A percentile compares a stretch with the other conserved stretches of the same genome.
These are phyloP conservation scores for Camelina hispida DNA, from an alignment of 345 rosid species.

Conservation along the genomic window DNA sequence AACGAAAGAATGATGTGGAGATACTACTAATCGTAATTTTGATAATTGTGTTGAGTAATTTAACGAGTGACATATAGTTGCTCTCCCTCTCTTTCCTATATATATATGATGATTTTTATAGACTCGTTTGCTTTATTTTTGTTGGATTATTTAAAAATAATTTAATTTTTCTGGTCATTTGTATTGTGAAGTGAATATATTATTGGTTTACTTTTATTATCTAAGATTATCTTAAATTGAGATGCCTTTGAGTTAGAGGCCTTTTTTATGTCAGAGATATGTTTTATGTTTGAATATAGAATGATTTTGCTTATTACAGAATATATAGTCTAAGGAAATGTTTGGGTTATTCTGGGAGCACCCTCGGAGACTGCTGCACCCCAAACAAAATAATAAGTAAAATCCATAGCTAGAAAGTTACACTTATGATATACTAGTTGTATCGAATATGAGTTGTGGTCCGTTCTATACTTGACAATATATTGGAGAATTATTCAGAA, in stretches of 20 bases:
- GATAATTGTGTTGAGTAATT: not conserved
- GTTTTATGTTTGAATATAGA: no score
- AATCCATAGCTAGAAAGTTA: not conserved
- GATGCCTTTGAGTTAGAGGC: no score
- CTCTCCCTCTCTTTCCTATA: not conserved
- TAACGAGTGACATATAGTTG: no score
- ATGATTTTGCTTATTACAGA: no score
- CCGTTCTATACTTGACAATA: not conserved
- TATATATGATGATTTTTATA: not conserved
- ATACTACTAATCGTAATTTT: conserved; percentile 4
- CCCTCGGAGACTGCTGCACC: not conserved
- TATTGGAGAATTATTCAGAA: not conserved
- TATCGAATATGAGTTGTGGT: conserved; percentile 15
- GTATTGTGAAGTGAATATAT: not conserved
- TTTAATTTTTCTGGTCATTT: not conserved
- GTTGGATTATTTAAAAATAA: not conserved
- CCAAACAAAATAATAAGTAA: not conserved
- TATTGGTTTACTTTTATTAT: no score
- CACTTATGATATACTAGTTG: not conserved
- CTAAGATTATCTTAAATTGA: no score
- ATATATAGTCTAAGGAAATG: not conserved
- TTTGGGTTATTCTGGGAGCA: no score
- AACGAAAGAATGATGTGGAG: conserved; percentile 3
- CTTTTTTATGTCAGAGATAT: no score
- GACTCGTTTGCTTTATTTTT: not conserved